phyloP scores from a whole-genome alignment of 2,329 filamentous ascomycete species.

The Pyricularia sp. region DNA sequence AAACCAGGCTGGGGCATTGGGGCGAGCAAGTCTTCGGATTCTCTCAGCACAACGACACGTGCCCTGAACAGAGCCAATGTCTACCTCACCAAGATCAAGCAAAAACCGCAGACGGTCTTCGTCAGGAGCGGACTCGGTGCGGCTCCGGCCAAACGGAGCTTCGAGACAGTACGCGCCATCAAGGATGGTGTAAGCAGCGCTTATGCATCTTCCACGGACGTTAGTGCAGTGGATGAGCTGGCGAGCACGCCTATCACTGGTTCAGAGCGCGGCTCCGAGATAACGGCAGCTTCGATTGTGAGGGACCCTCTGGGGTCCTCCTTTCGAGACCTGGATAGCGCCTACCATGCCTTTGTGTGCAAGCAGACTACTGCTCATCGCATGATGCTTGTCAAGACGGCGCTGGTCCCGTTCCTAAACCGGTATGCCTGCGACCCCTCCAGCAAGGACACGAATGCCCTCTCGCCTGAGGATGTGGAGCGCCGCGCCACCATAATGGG shows the following conservation, averaged over 20 bases:
- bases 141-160: neutral
- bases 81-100: constrained; percentile 44
- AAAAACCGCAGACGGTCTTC: constrained; percentile 31
- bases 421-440: constrained; percentile 61
- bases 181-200: neutral
- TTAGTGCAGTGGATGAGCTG: neutral
- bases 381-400: constrained; percentile 62
- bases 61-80: constrained; percentile 32
- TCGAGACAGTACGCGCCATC: neutral
- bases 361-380: constrained; percentile 63
- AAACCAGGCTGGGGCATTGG: constrained; percentile 19
- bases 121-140: constrained; percentile 21
- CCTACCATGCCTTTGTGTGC: constrained; percentile 49
- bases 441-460: constrained; percentile 35
- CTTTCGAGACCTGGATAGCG: constrained; percentile 45
- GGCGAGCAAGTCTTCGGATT: constrained; percentile 23
- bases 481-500: constrained; percentile 70
- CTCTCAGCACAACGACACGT: constrained; percentile 22
- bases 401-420: constrained; percentile 68
- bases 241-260: neutral
- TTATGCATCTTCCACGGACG: neutral
- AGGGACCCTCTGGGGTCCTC: constrained; percentile 45
- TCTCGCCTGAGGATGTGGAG: constrained; percentile 77
- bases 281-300: constrained; percentile 31
- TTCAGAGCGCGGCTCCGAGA: constrained; percentile 21